These are phyloP conservation scores for Gnetum montanum DNA, from an alignment of 75 land plant species.

Conservation along the genomic window DNA sequence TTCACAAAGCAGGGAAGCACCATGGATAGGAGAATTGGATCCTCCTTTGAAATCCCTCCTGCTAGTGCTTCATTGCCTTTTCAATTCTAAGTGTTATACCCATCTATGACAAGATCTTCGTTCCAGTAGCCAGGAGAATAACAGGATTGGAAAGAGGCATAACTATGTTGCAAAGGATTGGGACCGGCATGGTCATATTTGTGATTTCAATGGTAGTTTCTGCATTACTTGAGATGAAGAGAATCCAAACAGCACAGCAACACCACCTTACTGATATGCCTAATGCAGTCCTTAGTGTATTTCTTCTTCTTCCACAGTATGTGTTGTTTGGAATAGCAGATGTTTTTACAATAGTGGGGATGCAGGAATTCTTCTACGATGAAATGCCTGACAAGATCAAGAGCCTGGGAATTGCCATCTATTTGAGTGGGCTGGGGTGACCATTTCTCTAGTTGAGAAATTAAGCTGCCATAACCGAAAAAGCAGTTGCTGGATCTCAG, in stretches of 20 bases:
- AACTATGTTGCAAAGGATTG: slow-evolving; percentile 71
- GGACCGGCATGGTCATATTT: slow-evolving; percentile 68
- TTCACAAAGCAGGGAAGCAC: slow-evolving; percentile 79
- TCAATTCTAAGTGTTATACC: slow-evolving; percentile 73
- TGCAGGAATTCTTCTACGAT: slow-evolving; percentile 83
- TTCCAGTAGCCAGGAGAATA: slow-evolving; percentile 30
- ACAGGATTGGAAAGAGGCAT: slow-evolving; percentile 56
- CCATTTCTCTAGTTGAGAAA: slow-evolving; percentile 38
- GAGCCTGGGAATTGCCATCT: slow-evolving; percentile 70
- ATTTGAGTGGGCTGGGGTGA: slow-evolving; percentile 61
- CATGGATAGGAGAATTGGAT: slow-evolving; percentile 56
- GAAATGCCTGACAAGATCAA: slow-evolving; percentile 79
- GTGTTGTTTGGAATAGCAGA: slow-evolving; percentile 74
- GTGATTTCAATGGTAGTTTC: slow-evolving; percentile 72
- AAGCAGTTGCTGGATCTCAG: slow-evolving; percentile 48
- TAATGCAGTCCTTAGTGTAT: slow-evolving; percentile 34
- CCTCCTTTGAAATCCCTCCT: slow-evolving; percentile 62
- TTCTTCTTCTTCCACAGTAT: slow-evolving; percentile 84
- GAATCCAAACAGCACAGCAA: slow-evolving; percentile 18
- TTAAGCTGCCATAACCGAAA: slow-evolving; percentile 18
- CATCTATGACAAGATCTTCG: slow-evolving; percentile 57
- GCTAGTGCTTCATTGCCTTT: slow-evolving; percentile 55
- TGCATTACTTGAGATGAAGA: slow-evolving; percentile 40
- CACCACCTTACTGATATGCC: slow-evolving; percentile 9
- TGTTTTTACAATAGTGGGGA: slow-evolving; percentile 83